These are phyloP conservation scores for Marasmius fiardii DNA, from an alignment of 1,284 basidiomycete genomes.

Conservation along the genomic window DNA sequence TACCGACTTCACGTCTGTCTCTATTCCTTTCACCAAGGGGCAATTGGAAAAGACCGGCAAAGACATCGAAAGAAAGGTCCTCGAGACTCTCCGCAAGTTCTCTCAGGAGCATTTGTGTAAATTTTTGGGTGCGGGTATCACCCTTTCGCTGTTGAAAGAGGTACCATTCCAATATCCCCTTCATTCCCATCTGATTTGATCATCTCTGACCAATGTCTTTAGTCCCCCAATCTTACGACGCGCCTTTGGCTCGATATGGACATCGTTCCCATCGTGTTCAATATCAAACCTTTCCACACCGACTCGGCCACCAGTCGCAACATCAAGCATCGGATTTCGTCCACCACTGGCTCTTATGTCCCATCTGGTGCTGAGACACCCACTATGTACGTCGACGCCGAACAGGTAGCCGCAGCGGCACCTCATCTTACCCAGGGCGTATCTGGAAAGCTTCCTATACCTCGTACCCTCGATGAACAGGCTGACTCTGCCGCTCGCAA, in stretches of 20 bases:
- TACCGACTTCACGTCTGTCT: conserved; percentile 63
- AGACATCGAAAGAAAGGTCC: conserved; percentile 58
- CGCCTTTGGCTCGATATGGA: conserved; percentile 74
- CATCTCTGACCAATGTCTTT: conserved; percentile 18
- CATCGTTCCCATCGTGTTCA: conserved; percentile 78
- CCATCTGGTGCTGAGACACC: conserved; percentile 73
- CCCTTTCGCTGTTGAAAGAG: conserved; percentile 39
- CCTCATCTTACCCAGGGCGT: conserved; percentile 43
- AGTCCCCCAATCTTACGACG: conserved; percentile 75
- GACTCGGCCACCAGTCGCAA: conserved; percentile 72
- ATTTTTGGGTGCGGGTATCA: conserved; percentile 64
- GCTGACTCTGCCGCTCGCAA: conserved; percentile 82
- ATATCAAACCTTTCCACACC: conserved; percentile 78
- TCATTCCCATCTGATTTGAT: conserved; percentile 8
- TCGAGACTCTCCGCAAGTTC: conserved; percentile 64
- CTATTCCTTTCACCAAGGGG: conserved; percentile 46
- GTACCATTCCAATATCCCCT: conserved; percentile 19
- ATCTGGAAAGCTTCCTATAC: conserved; percentile 61
- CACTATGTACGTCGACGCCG: conserved; percentile 49
- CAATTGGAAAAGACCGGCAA: conserved; percentile 49
- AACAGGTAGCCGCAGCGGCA: conserved; percentile 24
- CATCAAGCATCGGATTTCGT: conserved; percentile 75
- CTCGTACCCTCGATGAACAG: conserved; percentile 76
- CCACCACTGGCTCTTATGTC: conserved; percentile 69
- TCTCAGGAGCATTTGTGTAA: conserved; percentile 74